Base-by-base conservation (phyloP, 2,329 filamentous ascomycete species). In the Ilyonectria destructans region DNA sequence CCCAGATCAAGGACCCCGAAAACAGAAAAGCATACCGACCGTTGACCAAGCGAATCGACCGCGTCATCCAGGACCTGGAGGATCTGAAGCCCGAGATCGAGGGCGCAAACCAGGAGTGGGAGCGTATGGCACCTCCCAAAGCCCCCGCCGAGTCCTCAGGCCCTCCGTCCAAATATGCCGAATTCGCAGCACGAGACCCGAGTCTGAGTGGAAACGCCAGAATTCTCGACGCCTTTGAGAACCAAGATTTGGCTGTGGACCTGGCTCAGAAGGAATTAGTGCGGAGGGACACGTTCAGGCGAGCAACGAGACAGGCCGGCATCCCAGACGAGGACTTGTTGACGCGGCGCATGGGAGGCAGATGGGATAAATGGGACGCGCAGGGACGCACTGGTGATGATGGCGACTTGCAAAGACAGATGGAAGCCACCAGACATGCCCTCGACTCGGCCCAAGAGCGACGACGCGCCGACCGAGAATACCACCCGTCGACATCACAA, bases 61-160 rank as follows among this genome's bases (percentile, higher is more conserved):
- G 83, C 12, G 91, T 94, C 19, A 81, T 97, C 15, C 84, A 87
- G 68, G 89, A 91, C 70, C 85, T 99, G 33, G 95, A 98, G 80
- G 82, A 86, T 9, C 86, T 98, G 64, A 96, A 95, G 76, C 94
- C 94, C 1, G 87, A 91, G 19, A 92, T 99, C 61, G 90, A 92
- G 52, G 87, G 86, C 69, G 88, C 91, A 15, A 91, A 93, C 77
- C 86, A 91, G n/a, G 86, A 88, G 62, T 96, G 93, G 88, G 79
- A 86, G 65, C 86, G 88, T 63, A 83, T 87, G 83, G 82, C 86
- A 51, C 81, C 84, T 54, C 80, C 72, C 77, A 80, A 71, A 65
- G 52, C 48, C 15, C 68, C 56, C 45, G 76, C 46, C 63, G 62
- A 76, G 3, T 51, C 71, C 33, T 68, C 62, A 60, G 67, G 62